phyloP scores from a whole-genome alignment of 2,329 filamentous ascomycete species.

The Thermothelomyces thermophilus region DNA sequence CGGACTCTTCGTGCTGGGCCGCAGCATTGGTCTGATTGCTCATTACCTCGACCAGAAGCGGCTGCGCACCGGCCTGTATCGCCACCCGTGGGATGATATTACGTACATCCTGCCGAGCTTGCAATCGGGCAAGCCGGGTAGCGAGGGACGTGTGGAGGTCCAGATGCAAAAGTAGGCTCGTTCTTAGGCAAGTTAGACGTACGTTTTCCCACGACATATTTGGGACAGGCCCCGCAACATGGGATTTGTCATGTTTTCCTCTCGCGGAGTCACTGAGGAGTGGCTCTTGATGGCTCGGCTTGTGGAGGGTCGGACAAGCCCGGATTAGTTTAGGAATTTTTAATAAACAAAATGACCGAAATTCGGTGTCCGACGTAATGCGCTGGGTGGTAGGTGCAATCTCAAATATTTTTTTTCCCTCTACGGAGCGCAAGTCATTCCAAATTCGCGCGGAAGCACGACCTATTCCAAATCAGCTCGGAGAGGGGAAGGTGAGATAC shows the following conservation, averaged over 20 bases:
- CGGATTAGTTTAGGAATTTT: constrained; percentile 15
- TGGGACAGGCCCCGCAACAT: constrained; percentile 2
- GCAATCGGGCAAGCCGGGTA: constrained; percentile 60
- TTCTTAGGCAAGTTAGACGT: constrained; percentile 6
- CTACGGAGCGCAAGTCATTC: too few relatives aligned
- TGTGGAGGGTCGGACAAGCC: not conserved
- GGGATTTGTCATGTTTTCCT: constrained; percentile 11
- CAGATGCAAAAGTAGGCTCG: constrained; percentile 49
- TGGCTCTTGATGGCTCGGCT: constrained; percentile 2
- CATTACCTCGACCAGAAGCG: constrained; percentile 99
- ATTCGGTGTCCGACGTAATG: not conserved
- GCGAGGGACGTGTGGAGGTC: constrained; percentile 86
- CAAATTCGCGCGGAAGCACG: too few relatives aligned
- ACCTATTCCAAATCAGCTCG: too few relatives aligned
- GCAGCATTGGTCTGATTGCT: constrained; percentile 97
- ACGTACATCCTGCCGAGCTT: constrained; percentile 87
- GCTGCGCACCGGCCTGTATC: constrained; percentile 95
- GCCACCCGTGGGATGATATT: constrained; percentile 98
- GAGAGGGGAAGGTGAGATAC: too few relatives aligned
- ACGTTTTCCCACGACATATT: constrained; percentile 5
- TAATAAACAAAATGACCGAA: constrained; percentile 13
- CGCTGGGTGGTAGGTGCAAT: not conserved
- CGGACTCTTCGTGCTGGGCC: constrained; percentile 96
- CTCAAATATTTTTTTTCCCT: not conserved
- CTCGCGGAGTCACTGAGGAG: not conserved